phyloP scores from a whole-genome alignment of 331 rosid genomes.

The Pyracantha coccinea region DNA sequence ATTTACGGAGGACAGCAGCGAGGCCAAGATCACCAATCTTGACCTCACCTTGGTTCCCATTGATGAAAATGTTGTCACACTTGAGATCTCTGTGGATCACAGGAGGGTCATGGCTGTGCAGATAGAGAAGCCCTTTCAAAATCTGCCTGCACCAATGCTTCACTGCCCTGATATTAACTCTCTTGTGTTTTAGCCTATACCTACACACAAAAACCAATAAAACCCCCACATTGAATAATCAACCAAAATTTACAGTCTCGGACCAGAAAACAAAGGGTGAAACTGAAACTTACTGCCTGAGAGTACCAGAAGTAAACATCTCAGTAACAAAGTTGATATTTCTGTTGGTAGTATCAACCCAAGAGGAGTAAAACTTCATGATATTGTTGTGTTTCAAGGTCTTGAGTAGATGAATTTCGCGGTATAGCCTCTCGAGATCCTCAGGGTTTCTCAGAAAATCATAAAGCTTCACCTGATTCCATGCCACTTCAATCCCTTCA shows the following conservation, averaged over 20 bases:
- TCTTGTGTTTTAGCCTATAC: conserved; percentile 75
- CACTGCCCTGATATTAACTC: conserved; percentile 84
- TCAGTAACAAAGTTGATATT: conserved; percentile 96
- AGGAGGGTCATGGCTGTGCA: conserved; percentile 84
- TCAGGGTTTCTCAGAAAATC: conserved; percentile 76
- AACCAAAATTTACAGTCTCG: background rate
- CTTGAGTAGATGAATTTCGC: conserved; percentile 96
- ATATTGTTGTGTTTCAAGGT: conserved; percentile 77
- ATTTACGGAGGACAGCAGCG: conserved; percentile 82
- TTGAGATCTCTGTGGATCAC: conserved; percentile 98
- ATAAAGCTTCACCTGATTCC: conserved; percentile 92
- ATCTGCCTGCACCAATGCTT: conserved; percentile 98
- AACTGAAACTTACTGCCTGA: conserved; percentile 66
- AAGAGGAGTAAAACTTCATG: conserved; percentile 88
- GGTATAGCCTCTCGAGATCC: conserved; percentile 77
- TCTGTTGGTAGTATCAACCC: conserved; percentile 80
- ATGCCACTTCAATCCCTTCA: conserved; percentile 97
- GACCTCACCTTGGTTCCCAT: conserved; percentile 97
- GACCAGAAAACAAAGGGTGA: background rate
- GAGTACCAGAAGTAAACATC: conserved; percentile 98
- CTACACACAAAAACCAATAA: conserved; percentile 35
- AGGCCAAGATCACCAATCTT: conserved; percentile 99
- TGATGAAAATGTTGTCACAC: conserved; percentile 95
- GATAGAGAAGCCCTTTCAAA: conserved; percentile 88
- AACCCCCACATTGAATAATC: conserved; percentile 6